These are phyloP conservation scores for Trichophyton mentagrophytes DNA, from an alignment of 2,329 filamentous ascomycete species.

Conservation along the genomic window DNA sequence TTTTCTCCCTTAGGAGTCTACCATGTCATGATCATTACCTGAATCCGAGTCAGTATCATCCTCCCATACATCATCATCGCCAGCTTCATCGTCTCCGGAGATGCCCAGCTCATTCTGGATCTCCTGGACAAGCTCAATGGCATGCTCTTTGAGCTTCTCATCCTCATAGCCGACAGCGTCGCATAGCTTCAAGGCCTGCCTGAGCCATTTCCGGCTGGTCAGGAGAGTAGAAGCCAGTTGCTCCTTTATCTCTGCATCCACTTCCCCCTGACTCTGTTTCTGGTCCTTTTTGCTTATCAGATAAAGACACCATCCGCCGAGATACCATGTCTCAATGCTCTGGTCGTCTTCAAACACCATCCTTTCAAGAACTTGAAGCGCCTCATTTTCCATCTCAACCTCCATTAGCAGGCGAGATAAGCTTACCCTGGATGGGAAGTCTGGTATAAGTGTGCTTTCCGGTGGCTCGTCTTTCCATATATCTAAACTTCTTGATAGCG, in stretches of 20 bases:
- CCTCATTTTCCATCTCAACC: slow-evolving; percentile 71
- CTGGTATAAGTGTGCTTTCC: slow-evolving; percentile 59
- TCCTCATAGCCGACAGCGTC: slow-evolving; percentile 60
- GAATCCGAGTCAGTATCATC: slow-evolving; percentile 39
- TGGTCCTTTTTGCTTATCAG: slow-evolving; percentile 42
- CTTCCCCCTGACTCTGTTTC: slow-evolving; percentile 14
- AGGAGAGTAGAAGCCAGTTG: slow-evolving; percentile 52
- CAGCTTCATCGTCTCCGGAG: slow-evolving; percentile 37
- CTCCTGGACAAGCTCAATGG: slow-evolving; percentile 33
- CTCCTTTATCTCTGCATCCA: slow-evolving; percentile 32
- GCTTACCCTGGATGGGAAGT: slow-evolving; percentile 75
- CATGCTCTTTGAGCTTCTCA: slow-evolving; percentile 33
- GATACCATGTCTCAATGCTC: slow-evolving; percentile 92
- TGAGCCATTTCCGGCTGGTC: slow-evolving; percentile 70
- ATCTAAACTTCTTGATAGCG: slow-evolving; percentile 64
- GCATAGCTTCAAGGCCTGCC: slow-evolving; percentile 69
- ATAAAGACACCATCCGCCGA: slow-evolving; percentile 87
- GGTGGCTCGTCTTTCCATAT: slow-evolving; percentile 71
- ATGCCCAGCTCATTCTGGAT: slow-evolving; percentile 54
- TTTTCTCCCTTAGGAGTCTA: slow-evolving; percentile 27
- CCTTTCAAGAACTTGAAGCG: slow-evolving; percentile 70
- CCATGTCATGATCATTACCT: slow-evolving; percentile 43
- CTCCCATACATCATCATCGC: slow-evolving; percentile 36
- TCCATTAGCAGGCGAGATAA: slow-evolving; percentile 81
- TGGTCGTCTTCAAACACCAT: slow-evolving; percentile 80